A percentile compares a stretch with the other conserved stretches of the same genome.
phyloP scores from a whole-genome alignment of 257 asterid species.

The Coffea canephora region DNA sequence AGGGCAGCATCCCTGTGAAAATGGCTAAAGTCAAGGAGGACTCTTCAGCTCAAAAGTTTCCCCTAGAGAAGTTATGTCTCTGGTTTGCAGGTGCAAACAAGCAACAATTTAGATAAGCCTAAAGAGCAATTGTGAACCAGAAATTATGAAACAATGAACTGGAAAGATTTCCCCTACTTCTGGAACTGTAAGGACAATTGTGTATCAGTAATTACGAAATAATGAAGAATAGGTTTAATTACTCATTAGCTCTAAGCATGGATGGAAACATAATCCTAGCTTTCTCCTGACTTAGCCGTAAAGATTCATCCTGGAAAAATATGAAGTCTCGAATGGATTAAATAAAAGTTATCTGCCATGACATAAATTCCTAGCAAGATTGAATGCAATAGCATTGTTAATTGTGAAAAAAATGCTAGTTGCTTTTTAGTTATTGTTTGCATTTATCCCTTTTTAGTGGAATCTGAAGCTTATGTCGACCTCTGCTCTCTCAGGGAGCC shows the following conservation, averaged over 20 bases:
- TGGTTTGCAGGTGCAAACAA: neutral
- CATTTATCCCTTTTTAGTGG: neutral
- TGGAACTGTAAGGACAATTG: neutral
- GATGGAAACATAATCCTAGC: neutral
- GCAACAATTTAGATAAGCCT: neutral
- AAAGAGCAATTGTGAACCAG: no score
- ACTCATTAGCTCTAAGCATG: no score
- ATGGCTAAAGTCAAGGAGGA: neutral
- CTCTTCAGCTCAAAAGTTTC: neutral
- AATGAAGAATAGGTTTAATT: no score
- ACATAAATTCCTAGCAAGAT: neutral
- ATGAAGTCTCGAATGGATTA: neutral
- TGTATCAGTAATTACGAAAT: no score
- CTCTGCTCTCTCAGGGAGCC: slow-evolving; percentile 45
- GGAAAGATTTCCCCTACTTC: no score
- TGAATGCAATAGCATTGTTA: neutral
- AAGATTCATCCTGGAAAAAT: neutral
- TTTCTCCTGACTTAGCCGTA: neutral
- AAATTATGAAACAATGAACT: no score
- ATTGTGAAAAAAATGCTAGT: neutral
- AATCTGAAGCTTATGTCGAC: neutral
- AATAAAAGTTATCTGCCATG: neutral
- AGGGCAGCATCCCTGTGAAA: neutral
- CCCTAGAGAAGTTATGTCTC: neutral
- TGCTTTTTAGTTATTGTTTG: neutral